Evolutionary conservation across 805 yeast genomes (phyloP).

Genomic region (Myxozyma neglecta): DNA sequence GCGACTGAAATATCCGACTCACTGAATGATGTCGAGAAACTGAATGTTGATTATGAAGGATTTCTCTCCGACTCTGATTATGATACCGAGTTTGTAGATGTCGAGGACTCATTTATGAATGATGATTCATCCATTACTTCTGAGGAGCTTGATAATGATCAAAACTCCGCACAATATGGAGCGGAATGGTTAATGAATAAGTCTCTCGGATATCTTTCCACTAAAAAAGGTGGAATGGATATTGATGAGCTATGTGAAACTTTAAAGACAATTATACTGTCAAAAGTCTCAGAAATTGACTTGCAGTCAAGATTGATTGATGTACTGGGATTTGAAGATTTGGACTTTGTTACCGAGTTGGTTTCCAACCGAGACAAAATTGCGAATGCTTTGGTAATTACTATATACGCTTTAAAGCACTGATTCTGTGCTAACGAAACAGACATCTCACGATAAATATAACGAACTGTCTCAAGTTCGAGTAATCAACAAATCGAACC

Average conservation of each 20-base stretch:
- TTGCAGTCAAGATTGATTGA: constrained; percentile 75
- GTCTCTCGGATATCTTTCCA: constrained; percentile 11
- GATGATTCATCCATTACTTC: constrained; percentile 1
- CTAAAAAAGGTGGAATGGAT: constrained; percentile 6
- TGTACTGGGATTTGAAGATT: constrained; percentile 79
- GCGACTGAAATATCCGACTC: neutral
- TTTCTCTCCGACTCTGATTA: constrained; percentile 23
- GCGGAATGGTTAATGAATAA: constrained; percentile 23
- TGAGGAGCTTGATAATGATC: constrained; percentile 10
- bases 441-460: neutral
- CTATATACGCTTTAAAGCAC: neutral
- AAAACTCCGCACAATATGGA: neutral
- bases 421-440: neutral
- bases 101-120: neutral
- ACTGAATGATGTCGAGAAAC: too few species aligned
- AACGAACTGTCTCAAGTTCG: constrained; percentile 18
- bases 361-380: constrained; percentile 44
- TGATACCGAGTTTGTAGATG: constrained; percentile 4
- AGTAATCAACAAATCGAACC: constrained; percentile 3
- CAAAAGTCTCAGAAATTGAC: constrained; percentile 37
- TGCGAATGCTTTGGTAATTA: constrained; percentile 6
- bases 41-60: constrained; percentile 4
- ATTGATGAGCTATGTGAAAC: constrained; percentile 21
- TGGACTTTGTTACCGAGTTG: constrained; percentile 71
- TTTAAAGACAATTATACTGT: constrained; percentile 8